Evolutionary conservation across 768 basidiomycete genomes (phyloP), one percentile per base, ranked within the genome.

Genomic region (Neoboletus magnificus): DNA sequence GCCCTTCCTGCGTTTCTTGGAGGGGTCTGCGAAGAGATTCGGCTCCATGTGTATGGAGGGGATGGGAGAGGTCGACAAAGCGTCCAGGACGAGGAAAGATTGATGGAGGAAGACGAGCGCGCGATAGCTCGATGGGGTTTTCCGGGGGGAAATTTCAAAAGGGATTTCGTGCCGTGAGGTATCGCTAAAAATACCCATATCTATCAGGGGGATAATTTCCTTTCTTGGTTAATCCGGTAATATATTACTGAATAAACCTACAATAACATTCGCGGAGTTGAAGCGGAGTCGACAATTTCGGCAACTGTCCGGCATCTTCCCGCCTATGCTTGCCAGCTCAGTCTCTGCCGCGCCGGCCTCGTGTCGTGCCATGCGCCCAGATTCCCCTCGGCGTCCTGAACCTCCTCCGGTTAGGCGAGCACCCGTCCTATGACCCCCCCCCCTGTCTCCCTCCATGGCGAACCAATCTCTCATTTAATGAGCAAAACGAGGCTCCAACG

Each of bases 1-100:
- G 37, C 88, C 88, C 59, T 85, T 85, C 67, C 84, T 76, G 33
- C 83, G 77, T 66, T 84, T 85, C 72, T 84, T 85, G 2, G 74
- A 56, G 3, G 76, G 73, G 55, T 67, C 71, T 5, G 74, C 61
- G 40, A 67, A 68, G 20, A 63, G 16, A 9, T 23, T 53, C 15
- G 59, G 57, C 20, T 71, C 70, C 70, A 71, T 71, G 22, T 5
- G 25, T 27, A 8, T 9, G 39, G 40, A 15, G 32, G 48, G 22
- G 37, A 20, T 27, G 51, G 27, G 58, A 33, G 32, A 20, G 55
- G 55, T 49, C 37, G 52, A 60, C 42, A 25, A 18, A 46, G 45
- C 2, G 57, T 52, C 56, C 55, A 70, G 66, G 36, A 69, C 56
- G 55, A 50, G 40, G 59, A 71, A 67, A 58, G 57, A 48, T 27